Evolutionary conservation across 306 rosid species (phyloP).

Genomic region (Vigna mungo): DNA sequence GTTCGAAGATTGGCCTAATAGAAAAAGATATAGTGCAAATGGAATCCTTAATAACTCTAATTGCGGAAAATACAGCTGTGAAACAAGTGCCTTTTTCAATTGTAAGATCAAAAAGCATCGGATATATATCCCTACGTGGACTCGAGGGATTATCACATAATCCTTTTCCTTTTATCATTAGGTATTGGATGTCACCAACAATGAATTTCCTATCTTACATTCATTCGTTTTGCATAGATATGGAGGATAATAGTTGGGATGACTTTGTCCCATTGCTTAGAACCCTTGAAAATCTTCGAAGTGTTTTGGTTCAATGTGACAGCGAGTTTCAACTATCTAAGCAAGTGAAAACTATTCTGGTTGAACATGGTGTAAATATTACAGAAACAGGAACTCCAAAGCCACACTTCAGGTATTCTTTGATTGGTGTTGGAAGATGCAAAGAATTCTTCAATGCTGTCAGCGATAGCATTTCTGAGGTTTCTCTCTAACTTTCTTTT

Average conservation of each 20-base stretch:
- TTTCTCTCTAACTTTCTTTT: background rate
- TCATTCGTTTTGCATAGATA: background rate
- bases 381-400: background rate
- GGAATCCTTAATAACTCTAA: slow-evolving; percentile 30
- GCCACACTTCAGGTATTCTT: background rate
- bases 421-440: background rate
- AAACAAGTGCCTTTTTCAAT: slow-evolving; percentile 39
- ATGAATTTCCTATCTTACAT: background rate
- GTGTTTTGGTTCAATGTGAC: background rate
- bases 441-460: background rate
- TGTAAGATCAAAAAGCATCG: background rate
- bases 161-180: slow-evolving; percentile 36
- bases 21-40: background rate
- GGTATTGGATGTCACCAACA: slow-evolving; percentile 46
- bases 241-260: background rate
- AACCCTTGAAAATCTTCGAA: background rate
- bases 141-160: slow-evolving; percentile 38
- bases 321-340: background rate
- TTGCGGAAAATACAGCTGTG: slow-evolving; percentile 47
- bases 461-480: background rate
- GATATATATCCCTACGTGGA: slow-evolving; percentile 48
- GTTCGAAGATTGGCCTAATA: slow-evolving; percentile 40
- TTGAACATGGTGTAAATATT: background rate
- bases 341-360: background rate
- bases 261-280: background rate